Conservation (phyloP, 2,329 filamentous ascomycete species). For the Fusarium transvaalense region DNA sequence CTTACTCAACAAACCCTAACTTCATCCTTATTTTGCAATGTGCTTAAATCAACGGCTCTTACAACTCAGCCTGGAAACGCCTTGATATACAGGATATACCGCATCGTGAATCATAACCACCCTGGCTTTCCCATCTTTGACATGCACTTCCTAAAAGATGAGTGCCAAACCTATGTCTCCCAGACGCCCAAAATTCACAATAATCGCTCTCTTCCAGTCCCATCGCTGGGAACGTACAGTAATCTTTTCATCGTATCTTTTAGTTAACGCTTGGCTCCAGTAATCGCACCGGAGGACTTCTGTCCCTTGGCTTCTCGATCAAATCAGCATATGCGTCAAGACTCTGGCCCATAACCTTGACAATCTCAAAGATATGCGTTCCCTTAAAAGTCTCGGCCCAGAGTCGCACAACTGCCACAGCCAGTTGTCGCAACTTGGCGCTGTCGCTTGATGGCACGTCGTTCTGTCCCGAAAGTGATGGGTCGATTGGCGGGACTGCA, state of each 20-base stretch:
- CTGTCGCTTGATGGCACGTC: slow-evolving; percentile 63
- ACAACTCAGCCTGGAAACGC: slow-evolving; percentile 17
- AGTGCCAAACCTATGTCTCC: background rate
- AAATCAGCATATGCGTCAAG: slow-evolving; percentile 69
- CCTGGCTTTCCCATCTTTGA: slow-evolving; percentile 5
- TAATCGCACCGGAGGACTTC: slow-evolving; percentile 51
- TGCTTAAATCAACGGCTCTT: slow-evolving; percentile 2
- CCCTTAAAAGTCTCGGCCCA: slow-evolving; percentile 74
- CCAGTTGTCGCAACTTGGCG: slow-evolving; percentile 66
- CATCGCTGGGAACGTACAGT: background rate
- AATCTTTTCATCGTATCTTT: background rate
- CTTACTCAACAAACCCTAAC: background rate
- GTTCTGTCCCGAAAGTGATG: slow-evolving; percentile 62
- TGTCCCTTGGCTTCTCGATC: slow-evolving; percentile 66
- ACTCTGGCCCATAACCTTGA: slow-evolving; percentile 68
- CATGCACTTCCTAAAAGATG: background rate
- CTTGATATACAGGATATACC: slow-evolving; percentile 30
- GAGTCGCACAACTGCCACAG: slow-evolving; percentile 68
- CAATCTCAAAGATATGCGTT: slow-evolving; percentile 70
- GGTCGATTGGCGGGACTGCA: slow-evolving; percentile 67
- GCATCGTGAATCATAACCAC: slow-evolving; percentile 21
- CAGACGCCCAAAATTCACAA: slow-evolving; percentile 27
- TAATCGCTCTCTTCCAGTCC: background rate
- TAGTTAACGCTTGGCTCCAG: slow-evolving; percentile 43
- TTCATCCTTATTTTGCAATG: background rate